Conservation (phyloP, 306 rosid species). For the Citrullus amarus region DNA sequence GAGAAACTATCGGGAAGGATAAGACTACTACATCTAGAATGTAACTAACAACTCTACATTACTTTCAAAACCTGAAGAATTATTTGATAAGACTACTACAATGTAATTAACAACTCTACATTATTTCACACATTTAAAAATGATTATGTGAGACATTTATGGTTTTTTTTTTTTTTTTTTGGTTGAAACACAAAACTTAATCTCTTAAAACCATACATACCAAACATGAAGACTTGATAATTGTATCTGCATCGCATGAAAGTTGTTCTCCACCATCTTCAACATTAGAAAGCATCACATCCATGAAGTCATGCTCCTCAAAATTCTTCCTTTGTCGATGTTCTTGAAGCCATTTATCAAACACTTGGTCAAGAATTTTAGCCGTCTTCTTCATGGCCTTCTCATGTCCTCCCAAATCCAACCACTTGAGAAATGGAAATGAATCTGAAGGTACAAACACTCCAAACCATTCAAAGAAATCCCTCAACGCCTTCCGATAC, state of each 20-base stretch:
- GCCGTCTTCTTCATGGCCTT: slow-evolving; percentile 44
- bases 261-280: slow-evolving; percentile 22
- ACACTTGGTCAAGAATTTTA: slow-evolving; percentile 29
- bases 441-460: slow-evolving; percentile 43
- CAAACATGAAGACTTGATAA: slow-evolving; percentile 51
- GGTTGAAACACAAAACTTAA: too few relatives aligned
- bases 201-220: slow-evolving; percentile 11
- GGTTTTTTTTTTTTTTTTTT: too few relatives aligned
- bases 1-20: too few relatives aligned
- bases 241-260: slow-evolving; percentile 28
- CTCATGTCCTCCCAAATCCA: slow-evolving; percentile 37
- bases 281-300: slow-evolving; percentile 41
- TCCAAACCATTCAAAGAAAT: slow-evolving; percentile 36
- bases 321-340: slow-evolving; percentile 26
- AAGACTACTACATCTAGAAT: too few relatives aligned
- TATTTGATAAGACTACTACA: too few relatives aligned
- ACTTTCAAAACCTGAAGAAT: too few relatives aligned
- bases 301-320: slow-evolving; percentile 33
- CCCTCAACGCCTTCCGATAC: slow-evolving; percentile 30
- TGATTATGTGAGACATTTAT: too few relatives aligned
- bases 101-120: too few relatives aligned
- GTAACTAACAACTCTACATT: too few relatives aligned
- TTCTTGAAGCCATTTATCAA: slow-evolving; percentile 37
- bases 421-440: slow-evolving; percentile 39
- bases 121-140: too few relatives aligned